These are phyloP conservation scores for Fonsecaea pugnacius DNA, from an alignment of 2,329 filamentous ascomycete genomes.

Conservation along the genomic window DNA sequence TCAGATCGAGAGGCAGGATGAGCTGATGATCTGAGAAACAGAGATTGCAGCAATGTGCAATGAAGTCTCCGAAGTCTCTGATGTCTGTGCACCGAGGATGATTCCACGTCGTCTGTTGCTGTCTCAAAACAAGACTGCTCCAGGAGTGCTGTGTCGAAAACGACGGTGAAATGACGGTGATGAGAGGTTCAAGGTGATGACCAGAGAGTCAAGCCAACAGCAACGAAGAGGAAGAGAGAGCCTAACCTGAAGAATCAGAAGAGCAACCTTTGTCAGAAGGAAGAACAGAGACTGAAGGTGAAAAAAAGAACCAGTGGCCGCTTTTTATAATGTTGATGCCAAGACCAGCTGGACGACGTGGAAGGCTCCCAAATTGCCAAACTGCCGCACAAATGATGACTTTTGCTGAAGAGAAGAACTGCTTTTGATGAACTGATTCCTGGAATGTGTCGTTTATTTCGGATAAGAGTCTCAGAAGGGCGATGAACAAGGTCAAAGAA, in stretches of 20 bases:
- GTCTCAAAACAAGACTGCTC: background rate
- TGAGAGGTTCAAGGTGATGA: background rate
- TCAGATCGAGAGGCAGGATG: background rate
- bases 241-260: background rate
- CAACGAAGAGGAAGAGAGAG: conserved; percentile 4
- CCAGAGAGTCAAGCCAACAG: background rate
- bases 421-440: background rate
- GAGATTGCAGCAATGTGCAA: conserved; percentile 2
- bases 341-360: conserved; percentile 22
- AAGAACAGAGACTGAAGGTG: conserved; percentile 10
- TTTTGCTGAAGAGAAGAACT: background rate
- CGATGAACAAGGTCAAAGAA: conserved; percentile 4
- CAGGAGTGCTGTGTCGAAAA: background rate
- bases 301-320: conserved; percentile 15
- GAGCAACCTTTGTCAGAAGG: background rate
- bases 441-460: background rate
- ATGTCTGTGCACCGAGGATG: background rate
- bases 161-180: background rate
- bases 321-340: conserved; percentile 10
- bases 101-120: background rate
- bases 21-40: background rate
- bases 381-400: background rate
- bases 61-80: background rate
- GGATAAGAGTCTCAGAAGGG: background rate
- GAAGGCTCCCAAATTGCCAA: conserved; percentile 6